Percentiles rank a stretch among this genome's conserved stretches.
Evolutionary conservation across 306 rosid species (phyloP).

Genomic region (Cucumis melo): DNA sequence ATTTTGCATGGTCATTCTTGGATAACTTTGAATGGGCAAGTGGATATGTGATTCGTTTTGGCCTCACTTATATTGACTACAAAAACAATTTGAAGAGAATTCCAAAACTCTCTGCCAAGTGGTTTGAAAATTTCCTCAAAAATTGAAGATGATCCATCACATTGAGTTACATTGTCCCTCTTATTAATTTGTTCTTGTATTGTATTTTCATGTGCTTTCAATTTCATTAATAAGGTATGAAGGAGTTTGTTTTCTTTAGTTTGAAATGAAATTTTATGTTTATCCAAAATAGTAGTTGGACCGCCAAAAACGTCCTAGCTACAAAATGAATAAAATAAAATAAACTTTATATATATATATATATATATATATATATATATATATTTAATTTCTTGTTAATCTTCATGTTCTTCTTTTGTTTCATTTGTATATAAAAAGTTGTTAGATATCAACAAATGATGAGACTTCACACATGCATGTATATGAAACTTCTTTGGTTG

Average conservation of each 20-base stretch:
- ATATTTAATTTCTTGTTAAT: too few species aligned
- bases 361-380: too few species aligned
- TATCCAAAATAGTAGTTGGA: not conserved
- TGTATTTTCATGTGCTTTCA: not conserved
- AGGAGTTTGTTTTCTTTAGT: not conserved
- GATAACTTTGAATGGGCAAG: slow-evolving; percentile 50
- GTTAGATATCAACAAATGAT: too few species aligned
- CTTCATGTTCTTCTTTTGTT: too few species aligned
- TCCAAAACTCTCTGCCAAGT: slow-evolving; percentile 45
- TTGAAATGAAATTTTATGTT: too few species aligned
- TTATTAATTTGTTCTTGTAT: not conserved
- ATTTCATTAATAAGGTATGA: not conserved
- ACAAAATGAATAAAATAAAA: not conserved
- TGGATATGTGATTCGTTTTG: slow-evolving; percentile 31
- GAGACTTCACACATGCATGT: too few species aligned
- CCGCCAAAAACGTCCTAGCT: not conserved
- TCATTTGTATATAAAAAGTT: too few species aligned
- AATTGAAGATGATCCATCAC: not conserved
- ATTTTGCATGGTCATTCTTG: slow-evolving; percentile 45
- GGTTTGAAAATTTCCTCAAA: slow-evolving; percentile 45
- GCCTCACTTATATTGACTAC: slow-evolving; percentile 34
- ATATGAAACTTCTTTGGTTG: too few species aligned
- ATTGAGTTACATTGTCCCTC: not conserved
- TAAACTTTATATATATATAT: too few species aligned
- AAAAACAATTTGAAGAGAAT: slow-evolving; percentile 18